phyloP scores from a whole-genome alignment of 2,329 filamentous ascomycete species.

The Venturia effusa region DNA sequence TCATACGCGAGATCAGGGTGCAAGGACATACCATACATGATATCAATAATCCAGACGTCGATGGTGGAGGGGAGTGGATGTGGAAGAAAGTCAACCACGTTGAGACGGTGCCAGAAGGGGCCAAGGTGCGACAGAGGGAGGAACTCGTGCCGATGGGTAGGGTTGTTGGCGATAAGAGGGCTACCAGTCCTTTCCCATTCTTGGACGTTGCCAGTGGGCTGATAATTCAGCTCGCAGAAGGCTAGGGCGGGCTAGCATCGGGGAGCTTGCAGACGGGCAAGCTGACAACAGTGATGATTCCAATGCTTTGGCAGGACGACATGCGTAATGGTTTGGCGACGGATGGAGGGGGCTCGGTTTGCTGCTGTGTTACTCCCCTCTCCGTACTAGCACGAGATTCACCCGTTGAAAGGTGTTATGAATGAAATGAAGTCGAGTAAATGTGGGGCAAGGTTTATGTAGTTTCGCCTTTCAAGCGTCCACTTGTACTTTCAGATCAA shows the following conservation, averaged over 20 bases:
- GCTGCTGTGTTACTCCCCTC: background rate
- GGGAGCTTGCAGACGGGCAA: too few species aligned
- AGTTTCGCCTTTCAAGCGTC: too few species aligned
- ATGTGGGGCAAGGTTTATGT: too few species aligned
- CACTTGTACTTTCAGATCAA: background rate
- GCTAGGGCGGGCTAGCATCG: conserved; percentile 20
- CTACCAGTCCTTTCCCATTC: conserved; percentile 91
- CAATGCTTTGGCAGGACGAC: too few species aligned
- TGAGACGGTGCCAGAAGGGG: conserved; percentile 8
- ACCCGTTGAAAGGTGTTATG: background rate
- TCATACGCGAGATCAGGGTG: conserved; percentile 17
- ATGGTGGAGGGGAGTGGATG: conserved; percentile 23
- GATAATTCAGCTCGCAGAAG: conserved; percentile 85
- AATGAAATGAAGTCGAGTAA: background rate
- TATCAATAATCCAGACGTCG: conserved; percentile 17
- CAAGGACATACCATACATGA: conserved; percentile 14
- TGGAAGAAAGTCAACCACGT: conserved; percentile 10
- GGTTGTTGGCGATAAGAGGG: conserved; percentile 74
- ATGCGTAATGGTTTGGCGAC: background rate
- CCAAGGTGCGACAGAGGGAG: conserved; percentile 25
- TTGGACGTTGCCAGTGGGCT: conserved; percentile 84
- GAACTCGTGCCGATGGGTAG: conserved; percentile 37
- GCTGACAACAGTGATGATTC: too few species aligned
- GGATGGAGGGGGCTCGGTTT: background rate
- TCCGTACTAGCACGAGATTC: background rate